These are phyloP conservation scores for Hemileccinum rubropunctum DNA, from an alignment of 768 basidiomycete genomes.

Conservation along the genomic window DNA sequence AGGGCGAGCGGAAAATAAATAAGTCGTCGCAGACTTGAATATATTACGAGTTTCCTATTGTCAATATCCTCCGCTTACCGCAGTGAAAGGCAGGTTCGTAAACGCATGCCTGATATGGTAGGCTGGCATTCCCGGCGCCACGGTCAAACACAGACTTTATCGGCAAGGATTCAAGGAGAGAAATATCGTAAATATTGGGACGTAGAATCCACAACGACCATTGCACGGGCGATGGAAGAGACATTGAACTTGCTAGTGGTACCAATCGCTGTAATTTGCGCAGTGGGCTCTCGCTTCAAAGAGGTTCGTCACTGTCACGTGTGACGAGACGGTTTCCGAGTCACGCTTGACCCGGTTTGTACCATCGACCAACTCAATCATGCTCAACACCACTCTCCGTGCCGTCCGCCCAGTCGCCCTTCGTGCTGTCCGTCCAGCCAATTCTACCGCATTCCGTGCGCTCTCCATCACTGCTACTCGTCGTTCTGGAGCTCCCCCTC, in stretches of 20 bases:
- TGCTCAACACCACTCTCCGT: slow-evolving; percentile 29
- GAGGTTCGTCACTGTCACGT: too few relatives aligned
- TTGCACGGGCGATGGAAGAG: too few relatives aligned
- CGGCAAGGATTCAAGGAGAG: neutral
- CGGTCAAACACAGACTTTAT: neutral
- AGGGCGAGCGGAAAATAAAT: slow-evolving; percentile 20
- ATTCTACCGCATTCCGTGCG: slow-evolving; percentile 42
- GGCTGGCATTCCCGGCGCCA: neutral
- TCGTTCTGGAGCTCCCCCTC: slow-evolving; percentile 58
- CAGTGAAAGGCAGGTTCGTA: slow-evolving; percentile 25
- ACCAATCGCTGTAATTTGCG: too few relatives aligned
- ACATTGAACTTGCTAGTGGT: too few relatives aligned
- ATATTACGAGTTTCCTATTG: too few relatives aligned
- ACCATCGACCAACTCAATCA: slow-evolving; percentile 20
- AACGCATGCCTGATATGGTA: slow-evolving; percentile 28
- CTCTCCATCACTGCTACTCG: slow-evolving; percentile 58
- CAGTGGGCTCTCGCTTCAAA: too few relatives aligned
- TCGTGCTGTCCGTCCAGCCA: slow-evolving; percentile 19
- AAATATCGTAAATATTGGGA: neutral
- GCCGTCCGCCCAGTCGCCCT: slow-evolving; percentile 25
- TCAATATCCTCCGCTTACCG: slow-evolving; percentile 21
- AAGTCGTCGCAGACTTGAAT: slow-evolving; percentile 1
- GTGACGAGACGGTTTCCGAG: slow-evolving; percentile 23
- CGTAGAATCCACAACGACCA: too few relatives aligned
- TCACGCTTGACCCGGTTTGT: slow-evolving; percentile 29